Evolutionary conservation across 2,329 filamentous ascomycete genomes (phyloP), one percentile per base, ranked within the genome.

Genomic region (Stemphylium beticola): DNA sequence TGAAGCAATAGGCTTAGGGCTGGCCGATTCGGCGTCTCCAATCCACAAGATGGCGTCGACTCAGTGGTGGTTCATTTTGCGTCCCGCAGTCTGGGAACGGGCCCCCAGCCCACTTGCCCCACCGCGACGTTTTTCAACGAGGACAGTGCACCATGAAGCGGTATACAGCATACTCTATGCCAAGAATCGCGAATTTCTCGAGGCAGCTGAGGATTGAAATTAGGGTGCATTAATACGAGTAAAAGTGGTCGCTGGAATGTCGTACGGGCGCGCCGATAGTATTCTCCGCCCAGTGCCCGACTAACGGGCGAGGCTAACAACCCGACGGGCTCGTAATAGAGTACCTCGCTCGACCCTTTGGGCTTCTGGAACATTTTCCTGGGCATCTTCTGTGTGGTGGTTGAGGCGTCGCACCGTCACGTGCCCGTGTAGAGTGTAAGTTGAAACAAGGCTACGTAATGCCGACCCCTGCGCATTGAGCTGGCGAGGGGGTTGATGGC

Each of bases 381-480:
- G 41, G 9, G 22, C 12, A 24, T 15, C 22, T 2, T n/a, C 9
- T 4, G 12, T 46, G 46, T 44, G 46, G 38, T n/a, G 24, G 48
- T 26, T 24, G 33, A 18, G 49, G 29, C n/a, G 40, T 20, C 40
- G 49, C 53, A 47, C 53, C 53, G 49, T 31, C 54, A 45, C 54
- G 40, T 49, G 55, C 45, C 22, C 36, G 44, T 36, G 31, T n/a
- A n/a, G n/a, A n/a, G n/a, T n/a, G n/a, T 47, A 44, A 37, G 17
- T 26, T 53, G 50, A 49, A 41, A 54, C 39, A 44, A 32, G 44
- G 37, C 20, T 38, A n/a, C 33, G 45, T 36, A 20, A 29, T 22
- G 4, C 24, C 39, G 39, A 44, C 32, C 18, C 31, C 34, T 32
- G 39, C 37, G 40, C 37, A 44, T 18, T 33, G 33, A 33, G 51